A percentile compares a stretch with the other conserved stretches of the same genome.
Conservation (phyloP, 768 basidiomycete species). For the Lepiota subincarnata region DNA sequence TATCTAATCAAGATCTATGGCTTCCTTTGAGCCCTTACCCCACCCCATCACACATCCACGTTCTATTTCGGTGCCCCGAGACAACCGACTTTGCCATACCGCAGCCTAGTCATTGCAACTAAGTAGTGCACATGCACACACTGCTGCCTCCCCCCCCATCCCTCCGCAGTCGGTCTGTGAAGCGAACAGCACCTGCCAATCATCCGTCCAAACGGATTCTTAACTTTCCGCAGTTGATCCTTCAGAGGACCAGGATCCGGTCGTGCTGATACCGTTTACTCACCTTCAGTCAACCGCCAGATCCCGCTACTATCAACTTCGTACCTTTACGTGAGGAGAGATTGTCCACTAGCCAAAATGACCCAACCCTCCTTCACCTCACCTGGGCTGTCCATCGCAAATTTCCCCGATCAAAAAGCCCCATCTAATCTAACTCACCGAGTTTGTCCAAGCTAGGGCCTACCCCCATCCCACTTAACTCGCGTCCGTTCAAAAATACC, state of each 20-base stretch:
- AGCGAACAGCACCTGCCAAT: not conserved
- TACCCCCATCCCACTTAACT: not conserved
- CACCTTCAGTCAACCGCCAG: not conserved
- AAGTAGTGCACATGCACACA: not conserved
- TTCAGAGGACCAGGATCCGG: not conserved
- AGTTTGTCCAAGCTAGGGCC: not conserved
- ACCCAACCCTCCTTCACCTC: not conserved
- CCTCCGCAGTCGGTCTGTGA: not conserved
- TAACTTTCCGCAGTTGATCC: not conserved
- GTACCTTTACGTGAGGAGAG: not conserved
- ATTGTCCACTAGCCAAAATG: not conserved
- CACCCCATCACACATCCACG: not conserved
- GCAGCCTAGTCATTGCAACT: not conserved
- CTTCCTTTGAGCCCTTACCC: not conserved
- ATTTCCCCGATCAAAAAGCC: not conserved
- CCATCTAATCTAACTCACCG: not conserved
- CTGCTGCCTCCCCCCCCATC: not conserved
- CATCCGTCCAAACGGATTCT: not conserved
- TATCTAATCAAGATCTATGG: not conserved
- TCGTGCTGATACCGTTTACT: too few species aligned
- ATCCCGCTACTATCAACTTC: not conserved
- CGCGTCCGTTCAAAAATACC: not conserved
- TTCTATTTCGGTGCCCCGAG: slow-evolving; percentile 1
- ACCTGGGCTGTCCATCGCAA: not conserved
- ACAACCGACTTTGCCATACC: not conserved